phyloP scores from a whole-genome alignment of 345 rosid genomes.

The Raphanus raphanistrum region DNA sequence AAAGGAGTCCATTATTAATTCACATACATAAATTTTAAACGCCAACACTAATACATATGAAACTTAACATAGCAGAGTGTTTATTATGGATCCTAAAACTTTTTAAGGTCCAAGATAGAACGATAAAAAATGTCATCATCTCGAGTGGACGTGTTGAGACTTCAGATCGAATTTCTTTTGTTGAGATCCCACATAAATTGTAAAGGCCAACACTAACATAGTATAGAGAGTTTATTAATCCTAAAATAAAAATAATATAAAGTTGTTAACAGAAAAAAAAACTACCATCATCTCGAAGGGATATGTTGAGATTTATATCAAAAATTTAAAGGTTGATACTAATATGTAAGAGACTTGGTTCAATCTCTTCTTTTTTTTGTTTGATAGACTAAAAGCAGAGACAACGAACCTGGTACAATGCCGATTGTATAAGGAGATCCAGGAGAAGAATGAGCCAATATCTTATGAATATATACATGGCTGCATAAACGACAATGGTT shows the following conservation, averaged over 20 bases:
- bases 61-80: too few species aligned
- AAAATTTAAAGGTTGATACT: background rate
- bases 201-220: background rate
- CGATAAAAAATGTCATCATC: too few species aligned
- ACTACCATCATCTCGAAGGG: background rate
- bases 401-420: slow-evolving; percentile 53
- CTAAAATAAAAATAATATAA: too few species aligned
- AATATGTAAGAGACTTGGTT: background rate
- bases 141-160: background rate
- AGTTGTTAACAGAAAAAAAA: too few species aligned
- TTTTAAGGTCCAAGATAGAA: too few species aligned
- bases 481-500: slow-evolving; percentile 22
- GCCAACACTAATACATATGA: too few species aligned
- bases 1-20: background rate
- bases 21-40: background rate
- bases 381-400: background rate
- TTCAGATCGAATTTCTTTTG: too few species aligned
- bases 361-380: background rate
- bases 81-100: background rate
- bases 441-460: slow-evolving; percentile 46
- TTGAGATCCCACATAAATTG: background rate
- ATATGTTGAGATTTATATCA: background rate
- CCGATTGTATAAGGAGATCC: slow-evolving; percentile 53
- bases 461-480: slow-evolving; percentile 45
- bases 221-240: background rate